Percentiles rank a stretch among this genome's conserved stretches.
Conservation (phyloP, 805 yeast species). For the Blastobotrys peoriensis region DNA sequence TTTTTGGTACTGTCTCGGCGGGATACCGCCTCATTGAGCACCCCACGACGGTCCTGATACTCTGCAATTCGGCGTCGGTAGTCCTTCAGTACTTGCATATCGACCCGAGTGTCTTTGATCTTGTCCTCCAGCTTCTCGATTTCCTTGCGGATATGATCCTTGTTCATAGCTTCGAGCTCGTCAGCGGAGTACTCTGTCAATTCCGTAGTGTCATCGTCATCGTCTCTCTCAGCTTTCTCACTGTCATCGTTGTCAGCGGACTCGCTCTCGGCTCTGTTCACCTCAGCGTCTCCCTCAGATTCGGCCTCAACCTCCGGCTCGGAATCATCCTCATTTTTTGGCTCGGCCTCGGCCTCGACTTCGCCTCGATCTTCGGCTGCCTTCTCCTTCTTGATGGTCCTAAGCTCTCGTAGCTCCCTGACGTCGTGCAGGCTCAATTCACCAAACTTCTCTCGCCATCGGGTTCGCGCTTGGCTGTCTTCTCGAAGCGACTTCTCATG, state of each 20-base stretch:
- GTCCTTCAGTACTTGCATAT: constrained; percentile 69
- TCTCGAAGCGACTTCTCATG: constrained; percentile 39
- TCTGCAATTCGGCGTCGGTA: constrained; percentile 65
- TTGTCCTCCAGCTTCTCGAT: constrained; percentile 51
- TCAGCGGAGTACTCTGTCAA: constrained; percentile 44
- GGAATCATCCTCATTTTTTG: neutral
- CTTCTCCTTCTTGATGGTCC: constrained; percentile 13
- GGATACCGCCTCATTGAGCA: constrained; percentile 61
- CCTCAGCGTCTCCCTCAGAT: constrained; percentile 9
- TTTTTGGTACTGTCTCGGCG: constrained; percentile 59
- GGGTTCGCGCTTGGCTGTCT: constrained; percentile 34
- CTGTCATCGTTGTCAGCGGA: constrained; percentile 3
- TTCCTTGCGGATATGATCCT: constrained; percentile 44
- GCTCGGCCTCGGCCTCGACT: neutral
- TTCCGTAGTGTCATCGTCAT: constrained; percentile 9
- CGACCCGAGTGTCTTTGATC: constrained; percentile 53
- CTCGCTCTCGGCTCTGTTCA: constrained; percentile 3
- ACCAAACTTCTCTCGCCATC: constrained; percentile 34
- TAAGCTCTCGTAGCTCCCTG: constrained; percentile 29
- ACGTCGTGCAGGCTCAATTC: constrained; percentile 50
- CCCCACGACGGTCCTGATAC: constrained; percentile 54
- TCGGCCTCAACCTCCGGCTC: constrained; percentile 14
- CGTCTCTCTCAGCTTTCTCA: constrained; percentile 5
- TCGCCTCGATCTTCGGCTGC: constrained; percentile 8
- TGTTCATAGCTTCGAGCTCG: constrained; percentile 44